phyloP scores from a whole-genome alignment of 2,329 filamentous ascomycete species.

The Stagonosporopsis tanaceti region DNA sequence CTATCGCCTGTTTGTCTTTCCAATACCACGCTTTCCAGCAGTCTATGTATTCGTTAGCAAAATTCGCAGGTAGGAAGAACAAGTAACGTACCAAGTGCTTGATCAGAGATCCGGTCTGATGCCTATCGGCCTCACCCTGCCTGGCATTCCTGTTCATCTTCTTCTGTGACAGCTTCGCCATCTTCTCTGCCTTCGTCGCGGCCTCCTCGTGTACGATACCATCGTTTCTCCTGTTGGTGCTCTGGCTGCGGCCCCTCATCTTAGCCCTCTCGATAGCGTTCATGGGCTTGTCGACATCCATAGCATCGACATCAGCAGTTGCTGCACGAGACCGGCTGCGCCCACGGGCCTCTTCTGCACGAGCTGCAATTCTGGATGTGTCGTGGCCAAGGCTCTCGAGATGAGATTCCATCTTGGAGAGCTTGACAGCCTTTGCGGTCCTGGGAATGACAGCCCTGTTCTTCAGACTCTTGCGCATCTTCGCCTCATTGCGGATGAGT shows the following conservation, averaged over 20 bases:
- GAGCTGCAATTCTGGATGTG: slow-evolving; percentile 74
- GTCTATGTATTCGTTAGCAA: slow-evolving; percentile 61
- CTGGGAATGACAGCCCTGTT: slow-evolving; percentile 94
- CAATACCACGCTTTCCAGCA: slow-evolving; percentile 90
- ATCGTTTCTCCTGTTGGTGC: slow-evolving; percentile 75
- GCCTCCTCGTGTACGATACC: slow-evolving; percentile 74
- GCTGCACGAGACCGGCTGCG: slow-evolving; percentile 69
- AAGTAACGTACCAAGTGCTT: slow-evolving; percentile 85
- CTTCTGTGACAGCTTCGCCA: slow-evolving; percentile 91
- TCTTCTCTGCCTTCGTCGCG: slow-evolving; percentile 81
- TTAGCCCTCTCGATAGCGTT: slow-evolving; percentile 65
- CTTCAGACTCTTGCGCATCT: slow-evolving; percentile 96
- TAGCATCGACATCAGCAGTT: slow-evolving; percentile 66
- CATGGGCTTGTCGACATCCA: slow-evolving; percentile 68
- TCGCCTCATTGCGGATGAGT: slow-evolving; percentile 90
- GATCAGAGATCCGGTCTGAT: slow-evolving; percentile 78
- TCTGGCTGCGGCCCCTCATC: slow-evolving; percentile 73
- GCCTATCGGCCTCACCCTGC: slow-evolving; percentile 95
- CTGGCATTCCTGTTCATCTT: slow-evolving; percentile 98
- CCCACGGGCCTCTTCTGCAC: slow-evolving; percentile 77
- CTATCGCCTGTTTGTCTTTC: slow-evolving; percentile 75
- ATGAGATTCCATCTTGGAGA: slow-evolving; percentile 86
- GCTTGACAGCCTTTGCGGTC: slow-evolving; percentile 78
- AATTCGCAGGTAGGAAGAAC: not conserved
- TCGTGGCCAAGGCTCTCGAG: slow-evolving; percentile 88